A percentile compares a stretch with the other conserved stretches of the same genome.
phyloP scores from a whole-genome alignment of 441 rosid species.

The Adansonia gregorii region DNA sequence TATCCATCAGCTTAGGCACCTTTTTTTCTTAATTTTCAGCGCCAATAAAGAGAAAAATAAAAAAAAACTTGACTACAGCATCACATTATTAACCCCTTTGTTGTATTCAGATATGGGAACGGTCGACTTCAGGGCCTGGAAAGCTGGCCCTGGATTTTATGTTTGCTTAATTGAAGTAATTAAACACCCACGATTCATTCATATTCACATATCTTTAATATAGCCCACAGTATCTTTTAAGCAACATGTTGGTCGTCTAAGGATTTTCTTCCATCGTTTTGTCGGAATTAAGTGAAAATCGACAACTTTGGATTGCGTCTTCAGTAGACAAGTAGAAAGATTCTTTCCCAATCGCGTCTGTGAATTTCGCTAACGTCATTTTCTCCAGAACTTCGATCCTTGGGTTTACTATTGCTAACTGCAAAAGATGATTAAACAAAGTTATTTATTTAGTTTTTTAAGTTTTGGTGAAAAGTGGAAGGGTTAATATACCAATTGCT shows the following conservation, averaged over 20 bases:
- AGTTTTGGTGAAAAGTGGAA: no score
- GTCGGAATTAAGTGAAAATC: constrained; percentile 36
- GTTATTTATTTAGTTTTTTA: no score
- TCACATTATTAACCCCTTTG: neutral
- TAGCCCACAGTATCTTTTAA: neutral
- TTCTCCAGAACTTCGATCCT: constrained; percentile 77
- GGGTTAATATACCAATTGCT: no score
- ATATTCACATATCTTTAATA: neutral
- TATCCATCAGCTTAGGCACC: no score
- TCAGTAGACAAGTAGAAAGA: constrained; percentile 58
- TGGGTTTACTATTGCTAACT: constrained; percentile 76
- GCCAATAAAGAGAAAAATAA: no score
- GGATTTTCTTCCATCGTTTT: constrained; percentile 23
- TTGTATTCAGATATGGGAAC: neutral
- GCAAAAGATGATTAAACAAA: constrained; percentile 7
- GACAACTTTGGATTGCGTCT: constrained; percentile 62
- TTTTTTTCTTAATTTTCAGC: no score
- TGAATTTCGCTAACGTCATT: constrained; percentile 63
- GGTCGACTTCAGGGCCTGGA: neutral
- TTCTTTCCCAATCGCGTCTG: constrained; percentile 62
- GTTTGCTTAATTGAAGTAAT: neutral
- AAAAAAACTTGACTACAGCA: neutral
- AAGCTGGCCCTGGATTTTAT: neutral
- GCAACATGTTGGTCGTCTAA: neutral
- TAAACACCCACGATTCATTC: neutral